phyloP scores from a whole-genome alignment of 805 yeast genomes.

The Kazachstania taianensis region DNA sequence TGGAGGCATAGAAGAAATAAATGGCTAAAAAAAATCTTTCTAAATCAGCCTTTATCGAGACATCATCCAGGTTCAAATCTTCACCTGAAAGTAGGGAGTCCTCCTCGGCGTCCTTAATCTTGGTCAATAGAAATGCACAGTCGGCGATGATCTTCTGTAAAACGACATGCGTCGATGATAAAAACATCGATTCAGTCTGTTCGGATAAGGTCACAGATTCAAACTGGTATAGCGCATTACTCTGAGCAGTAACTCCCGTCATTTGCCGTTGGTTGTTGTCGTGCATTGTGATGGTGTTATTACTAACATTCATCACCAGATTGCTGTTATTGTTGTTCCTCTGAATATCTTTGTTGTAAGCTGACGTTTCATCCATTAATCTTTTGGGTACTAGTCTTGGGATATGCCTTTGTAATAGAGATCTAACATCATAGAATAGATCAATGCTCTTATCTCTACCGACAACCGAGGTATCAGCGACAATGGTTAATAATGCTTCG shows the following conservation, averaged over 20 bases:
- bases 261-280: not conserved
- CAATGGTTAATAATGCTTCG: slow-evolving; percentile 51
- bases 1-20: slow-evolving; percentile 53
- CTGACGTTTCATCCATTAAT: slow-evolving; percentile 34
- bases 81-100: slow-evolving; percentile 55
- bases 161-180: slow-evolving; percentile 39
- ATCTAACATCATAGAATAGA: slow-evolving; percentile 53
- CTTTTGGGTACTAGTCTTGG: slow-evolving; percentile 48
- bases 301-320: not conserved
- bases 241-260: not conserved
- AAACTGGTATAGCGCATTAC: slow-evolving; percentile 3
- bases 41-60: slow-evolving; percentile 68
- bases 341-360: slow-evolving; percentile 1
- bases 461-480: slow-evolving; percentile 45
- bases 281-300: not conserved
- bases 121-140: slow-evolving; percentile 56
- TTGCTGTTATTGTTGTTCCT: slow-evolving; percentile 1
- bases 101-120: slow-evolving; percentile 63
- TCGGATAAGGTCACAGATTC: slow-evolving; percentile 16
- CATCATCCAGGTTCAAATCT: slow-evolving; percentile 46
- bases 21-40: slow-evolving; percentile 78
- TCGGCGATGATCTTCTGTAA: slow-evolving; percentile 48
- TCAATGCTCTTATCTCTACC: slow-evolving; percentile 33
- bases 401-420: slow-evolving; percentile 53
- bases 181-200: slow-evolving; percentile 26